phyloP scores from a whole-genome alignment of 345 rosid genomes.

The Pistacia integerrima region DNA sequence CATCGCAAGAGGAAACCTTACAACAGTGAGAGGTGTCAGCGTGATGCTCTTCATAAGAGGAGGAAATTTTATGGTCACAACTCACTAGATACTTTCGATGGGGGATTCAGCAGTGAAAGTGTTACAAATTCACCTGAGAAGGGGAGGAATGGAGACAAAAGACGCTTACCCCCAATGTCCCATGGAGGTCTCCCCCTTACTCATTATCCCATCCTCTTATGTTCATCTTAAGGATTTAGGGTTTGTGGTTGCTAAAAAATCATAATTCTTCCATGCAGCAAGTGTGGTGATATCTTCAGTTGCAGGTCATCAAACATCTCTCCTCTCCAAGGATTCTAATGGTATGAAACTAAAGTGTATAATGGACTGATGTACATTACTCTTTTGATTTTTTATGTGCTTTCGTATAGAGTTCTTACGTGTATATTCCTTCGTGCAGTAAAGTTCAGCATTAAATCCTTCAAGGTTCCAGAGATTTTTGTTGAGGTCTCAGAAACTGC shows the following conservation, averaged over 20 bases:
- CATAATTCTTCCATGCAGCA: constrained; percentile 36
- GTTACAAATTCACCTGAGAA: constrained; percentile 74
- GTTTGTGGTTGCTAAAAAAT: constrained; percentile 25
- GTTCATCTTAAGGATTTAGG: constrained; percentile 13
- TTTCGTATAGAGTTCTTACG: constrained; percentile 27
- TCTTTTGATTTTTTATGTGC: constrained; percentile 12
- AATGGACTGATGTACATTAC: constrained; percentile 15
- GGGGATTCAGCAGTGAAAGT: constrained; percentile 82
- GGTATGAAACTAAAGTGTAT: constrained; percentile 46
- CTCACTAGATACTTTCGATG: constrained; percentile 61
- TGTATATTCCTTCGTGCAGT: constrained; percentile 55
- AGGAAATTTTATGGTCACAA: constrained; percentile 61
- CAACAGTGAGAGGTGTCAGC: constrained; percentile 46
- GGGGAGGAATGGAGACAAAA: constrained; percentile 36
- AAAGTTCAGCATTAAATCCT: constrained; percentile 85
- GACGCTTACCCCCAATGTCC: constrained; percentile 25
- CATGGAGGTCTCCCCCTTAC: constrained; percentile 45
- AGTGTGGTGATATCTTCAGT: constrained; percentile 43
- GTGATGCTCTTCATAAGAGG: constrained; percentile 56
- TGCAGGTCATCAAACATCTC: constrained; percentile 46
- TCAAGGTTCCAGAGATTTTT: constrained; percentile 84
- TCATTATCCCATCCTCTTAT: constrained; percentile 9
- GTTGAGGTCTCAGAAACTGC: constrained; percentile 86
- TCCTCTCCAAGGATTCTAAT: constrained; percentile 58
- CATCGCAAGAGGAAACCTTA: constrained; percentile 59